phyloP scores from a whole-genome alignment of 768 basidiomycete genomes.

The Calvatia gigantea region DNA sequence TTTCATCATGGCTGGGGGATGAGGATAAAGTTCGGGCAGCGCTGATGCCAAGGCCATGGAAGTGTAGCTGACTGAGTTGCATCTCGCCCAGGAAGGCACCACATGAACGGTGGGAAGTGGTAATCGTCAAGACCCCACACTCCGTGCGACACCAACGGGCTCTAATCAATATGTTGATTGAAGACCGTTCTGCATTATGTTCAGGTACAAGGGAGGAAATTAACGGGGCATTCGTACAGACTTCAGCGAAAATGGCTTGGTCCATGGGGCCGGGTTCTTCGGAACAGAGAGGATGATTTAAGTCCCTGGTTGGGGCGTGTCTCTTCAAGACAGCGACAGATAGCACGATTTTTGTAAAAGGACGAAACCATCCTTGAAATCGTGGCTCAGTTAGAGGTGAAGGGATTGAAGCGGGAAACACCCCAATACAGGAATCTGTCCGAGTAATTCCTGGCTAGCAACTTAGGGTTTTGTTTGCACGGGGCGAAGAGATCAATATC shows the following conservation, averaged over 20 bases:
- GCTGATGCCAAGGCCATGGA: too few species aligned
- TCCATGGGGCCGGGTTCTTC: too few species aligned
- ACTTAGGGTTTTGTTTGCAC: too few species aligned
- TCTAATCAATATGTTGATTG: slow-evolving; percentile 95
- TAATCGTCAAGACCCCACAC: slow-evolving; percentile 98
- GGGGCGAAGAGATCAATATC: too few species aligned
- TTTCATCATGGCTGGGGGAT: neutral
- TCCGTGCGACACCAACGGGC: slow-evolving; percentile 97
- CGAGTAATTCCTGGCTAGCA: too few species aligned
- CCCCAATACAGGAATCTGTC: too few species aligned
- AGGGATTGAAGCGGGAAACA: too few species aligned
- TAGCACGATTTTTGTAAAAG: too few species aligned
- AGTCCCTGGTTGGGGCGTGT: slow-evolving; percentile 55
- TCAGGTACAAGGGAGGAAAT: slow-evolving; percentile 58
- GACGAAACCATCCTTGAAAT: too few species aligned
- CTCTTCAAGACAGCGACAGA: too few species aligned
- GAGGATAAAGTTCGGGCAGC: neutral
- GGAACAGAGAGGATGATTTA: too few species aligned
- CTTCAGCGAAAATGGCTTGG: slow-evolving; percentile 85
- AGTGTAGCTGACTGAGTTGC: slow-evolving; percentile 3
- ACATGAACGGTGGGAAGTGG: slow-evolving; percentile 91
- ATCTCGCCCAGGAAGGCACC: slow-evolving; percentile 77
- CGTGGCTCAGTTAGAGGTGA: too few species aligned
- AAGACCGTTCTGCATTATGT: slow-evolving; percentile 78
- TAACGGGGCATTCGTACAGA: neutral